A percentile compares a stretch with the other conserved stretches of the same genome.
These are phyloP conservation scores for Saccharum spontaneum DNA, from an alignment of 176 grass and related monocot species.

Conservation along the genomic window DNA sequence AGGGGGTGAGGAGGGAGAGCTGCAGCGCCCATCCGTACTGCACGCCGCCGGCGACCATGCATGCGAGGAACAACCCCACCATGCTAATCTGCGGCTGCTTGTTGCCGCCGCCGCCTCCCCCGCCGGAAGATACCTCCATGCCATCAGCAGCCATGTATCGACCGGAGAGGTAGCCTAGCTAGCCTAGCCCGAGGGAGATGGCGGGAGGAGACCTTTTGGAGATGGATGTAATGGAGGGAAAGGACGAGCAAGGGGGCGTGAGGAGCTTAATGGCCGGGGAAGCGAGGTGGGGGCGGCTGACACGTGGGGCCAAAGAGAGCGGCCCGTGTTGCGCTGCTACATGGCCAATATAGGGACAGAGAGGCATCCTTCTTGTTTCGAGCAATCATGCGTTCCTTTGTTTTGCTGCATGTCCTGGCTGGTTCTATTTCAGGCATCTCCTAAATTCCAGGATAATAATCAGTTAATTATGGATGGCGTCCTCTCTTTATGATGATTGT, in stretches of 20 bases:
- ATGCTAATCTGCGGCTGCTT: conserved; percentile 43
- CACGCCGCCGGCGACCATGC: conserved; percentile 77
- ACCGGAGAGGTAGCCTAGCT: not conserved
- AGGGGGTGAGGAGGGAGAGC: conserved; percentile 89
- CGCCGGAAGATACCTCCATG: not conserved
- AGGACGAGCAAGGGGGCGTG: not conserved
- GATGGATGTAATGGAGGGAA: conserved; percentile 27
- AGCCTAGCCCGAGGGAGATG: not conserved
- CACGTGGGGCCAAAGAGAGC: not conserved
- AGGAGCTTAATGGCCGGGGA: not conserved
- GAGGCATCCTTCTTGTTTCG: not conserved
- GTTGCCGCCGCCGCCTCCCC: not conserved
- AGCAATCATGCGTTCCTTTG: not conserved
- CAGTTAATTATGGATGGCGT: not conserved
- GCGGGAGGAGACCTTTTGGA: not conserved
- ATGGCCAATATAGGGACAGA: not conserved
- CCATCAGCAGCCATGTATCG: not conserved
- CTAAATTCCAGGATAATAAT: not conserved
- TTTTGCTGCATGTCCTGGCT: not conserved
- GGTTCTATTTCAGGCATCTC: not conserved
- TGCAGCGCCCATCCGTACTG: conserved; percentile 89
- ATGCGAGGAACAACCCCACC: conserved; percentile 42
- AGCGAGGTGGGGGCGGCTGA: not conserved
- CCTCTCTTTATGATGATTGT: no score
- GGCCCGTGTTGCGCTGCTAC: not conserved